These are phyloP conservation scores for Diaporthe sp. DNA, from an alignment of 2,329 filamentous ascomycete genomes.

Conservation along the genomic window DNA sequence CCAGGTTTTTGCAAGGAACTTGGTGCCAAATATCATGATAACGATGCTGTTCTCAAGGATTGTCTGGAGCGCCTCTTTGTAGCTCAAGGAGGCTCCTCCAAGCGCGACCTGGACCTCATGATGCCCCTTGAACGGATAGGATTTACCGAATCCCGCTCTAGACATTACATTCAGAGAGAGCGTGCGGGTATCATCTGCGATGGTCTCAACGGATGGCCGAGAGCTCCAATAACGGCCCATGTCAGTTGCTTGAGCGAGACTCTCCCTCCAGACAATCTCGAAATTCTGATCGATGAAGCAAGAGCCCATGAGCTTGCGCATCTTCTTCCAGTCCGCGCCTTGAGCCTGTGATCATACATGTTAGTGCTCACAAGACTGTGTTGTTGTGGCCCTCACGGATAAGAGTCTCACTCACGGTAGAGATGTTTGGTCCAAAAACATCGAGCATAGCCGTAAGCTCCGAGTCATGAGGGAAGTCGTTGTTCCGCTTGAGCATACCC, in stretches of 20 bases:
- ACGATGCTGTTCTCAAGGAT: slow-evolving; percentile 49
- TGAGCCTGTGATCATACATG: slow-evolving; percentile 16
- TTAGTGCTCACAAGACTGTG: background rate
- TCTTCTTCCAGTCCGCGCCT: slow-evolving; percentile 41
- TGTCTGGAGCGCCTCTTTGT: slow-evolving; percentile 46
- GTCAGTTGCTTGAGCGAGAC: slow-evolving; percentile 41
- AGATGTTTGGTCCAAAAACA: slow-evolving; percentile 42
- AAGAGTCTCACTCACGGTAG: slow-evolving; percentile 19
- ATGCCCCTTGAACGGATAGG: slow-evolving; percentile 46
- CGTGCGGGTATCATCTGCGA: slow-evolving; percentile 45
- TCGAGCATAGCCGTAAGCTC: slow-evolving; percentile 39
- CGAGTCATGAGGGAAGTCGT: slow-evolving; percentile 40
- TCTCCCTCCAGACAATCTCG: slow-evolving; percentile 47
- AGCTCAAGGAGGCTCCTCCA: slow-evolving; percentile 40
- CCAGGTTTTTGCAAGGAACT: slow-evolving; percentile 56
- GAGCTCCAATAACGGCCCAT: slow-evolving; percentile 47
- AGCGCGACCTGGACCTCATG: slow-evolving; percentile 39
- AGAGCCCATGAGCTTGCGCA: slow-evolving; percentile 43
- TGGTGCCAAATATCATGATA: slow-evolving; percentile 46
- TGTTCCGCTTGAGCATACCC: slow-evolving; percentile 29
- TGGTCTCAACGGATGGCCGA: slow-evolving; percentile 39
- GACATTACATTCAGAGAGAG: slow-evolving; percentile 47
- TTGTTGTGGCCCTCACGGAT: background rate
- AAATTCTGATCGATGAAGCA: slow-evolving; percentile 49
- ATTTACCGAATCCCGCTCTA: slow-evolving; percentile 48